A percentile compares a stretch with the other conserved stretches of the same genome.
Conservation (phyloP, 257 asterid genomes). For the Ballota nigra region DNA sequence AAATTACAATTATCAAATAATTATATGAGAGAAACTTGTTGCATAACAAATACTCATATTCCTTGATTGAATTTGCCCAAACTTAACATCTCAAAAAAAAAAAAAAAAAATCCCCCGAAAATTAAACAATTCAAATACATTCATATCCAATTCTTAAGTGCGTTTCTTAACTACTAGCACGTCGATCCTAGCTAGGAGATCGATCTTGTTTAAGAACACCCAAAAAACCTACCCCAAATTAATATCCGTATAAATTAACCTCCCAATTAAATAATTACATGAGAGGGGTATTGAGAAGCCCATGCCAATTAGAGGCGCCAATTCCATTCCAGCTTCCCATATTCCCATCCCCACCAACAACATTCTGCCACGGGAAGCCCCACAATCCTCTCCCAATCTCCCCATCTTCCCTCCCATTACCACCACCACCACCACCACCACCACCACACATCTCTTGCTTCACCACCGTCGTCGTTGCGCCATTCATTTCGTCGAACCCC, state of each 20-base stretch:
- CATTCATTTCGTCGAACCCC: slow-evolving; percentile 37
- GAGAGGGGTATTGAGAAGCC: slow-evolving; percentile 72
- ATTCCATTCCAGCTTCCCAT: slow-evolving; percentile 54
- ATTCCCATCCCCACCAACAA: slow-evolving; percentile 25
- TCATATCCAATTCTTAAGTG: background rate
- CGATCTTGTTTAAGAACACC: background rate
- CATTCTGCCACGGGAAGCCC: slow-evolving; percentile 68
- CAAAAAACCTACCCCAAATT: background rate
- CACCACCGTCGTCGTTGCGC: slow-evolving; percentile 25
- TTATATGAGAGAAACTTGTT: too few species aligned
- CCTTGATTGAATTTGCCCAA: background rate
- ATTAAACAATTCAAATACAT: background rate
- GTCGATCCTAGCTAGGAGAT: too few species aligned
- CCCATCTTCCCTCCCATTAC: too few species aligned
- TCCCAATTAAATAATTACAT: slow-evolving; percentile 31
- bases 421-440: too few species aligned
- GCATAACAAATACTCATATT: background rate
- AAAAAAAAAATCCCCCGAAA: background rate
- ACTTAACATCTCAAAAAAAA: background rate
- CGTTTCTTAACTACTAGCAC: background rate
- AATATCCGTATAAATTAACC: background rate
- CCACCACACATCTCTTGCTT: slow-evolving; percentile 67
- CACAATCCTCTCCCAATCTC: slow-evolving; percentile 37
- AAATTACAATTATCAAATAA: too few species aligned
- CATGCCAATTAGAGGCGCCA: slow-evolving; percentile 58